Base-by-base conservation (phyloP, 2,329 filamentous ascomycete genomes). In the Ustulina deusta region DNA sequence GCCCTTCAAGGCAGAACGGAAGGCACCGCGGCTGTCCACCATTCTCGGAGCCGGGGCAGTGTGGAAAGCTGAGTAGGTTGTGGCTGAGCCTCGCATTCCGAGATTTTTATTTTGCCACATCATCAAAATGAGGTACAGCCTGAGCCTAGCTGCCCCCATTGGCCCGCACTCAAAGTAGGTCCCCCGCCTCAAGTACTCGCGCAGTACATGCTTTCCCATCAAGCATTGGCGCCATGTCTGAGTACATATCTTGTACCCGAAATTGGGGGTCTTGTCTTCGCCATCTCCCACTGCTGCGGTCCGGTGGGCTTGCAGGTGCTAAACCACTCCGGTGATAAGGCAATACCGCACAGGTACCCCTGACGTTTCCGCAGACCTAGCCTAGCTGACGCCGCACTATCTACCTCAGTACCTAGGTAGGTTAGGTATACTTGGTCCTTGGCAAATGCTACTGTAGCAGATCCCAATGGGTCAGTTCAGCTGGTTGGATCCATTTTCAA, bases 251-350 rank as follows among this genome's bases (percentile, higher is more conserved):
- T 7, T 25, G 49, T 65, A 65, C 27, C 25, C 15, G 7, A 6
- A 10, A 38, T n/a, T 32, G 32, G 29, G 13, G n/a, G n/a, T n/a
- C n/a, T n/a, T n/a, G n/a, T 7, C 29, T 13, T 42, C 25, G 42
- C 34, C 34, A 63, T 67, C 51, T 20, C 32, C 57, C 42, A 32
- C 59, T 68, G 68, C 65, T 70, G 68, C 68, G 65, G 68, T 63
- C 56, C 44, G 32, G 54, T n/a, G n/a, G 65, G 68, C 65, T 70
- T 70, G 65, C 69, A 60, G 57, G 36, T 56, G 54, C 66, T 63
- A 63, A 69, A 46, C 59, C 51, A 32, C 55, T 63, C 60, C 46
- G 29, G 65, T 65, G 22, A 27, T 52, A 63, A 55, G 65, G 65
- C 60, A 36, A 57, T 42, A 29, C 49, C 25, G n/a, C n/a, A n/a